Percentiles rank a stretch among this genome's conserved stretches.
Conservation (phyloP, 805 yeast genomes). For the Wickerhamiella hasegawae region DNA sequence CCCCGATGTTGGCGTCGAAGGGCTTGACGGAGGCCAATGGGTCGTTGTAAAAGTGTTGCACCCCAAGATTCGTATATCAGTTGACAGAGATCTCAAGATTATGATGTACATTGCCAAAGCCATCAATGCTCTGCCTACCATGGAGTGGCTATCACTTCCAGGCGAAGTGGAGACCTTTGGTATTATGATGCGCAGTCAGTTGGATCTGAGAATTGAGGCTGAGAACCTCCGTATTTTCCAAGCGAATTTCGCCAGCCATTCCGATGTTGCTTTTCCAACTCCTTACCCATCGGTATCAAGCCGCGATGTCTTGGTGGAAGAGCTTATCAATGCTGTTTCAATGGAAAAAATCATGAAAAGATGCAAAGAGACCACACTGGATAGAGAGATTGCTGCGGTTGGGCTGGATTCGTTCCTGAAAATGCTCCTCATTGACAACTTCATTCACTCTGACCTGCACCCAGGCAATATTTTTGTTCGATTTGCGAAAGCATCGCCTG, state of each 20-base stretch:
- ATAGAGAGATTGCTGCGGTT: constrained; percentile 46
- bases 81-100: constrained; percentile 66
- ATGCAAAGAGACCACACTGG: constrained; percentile 23
- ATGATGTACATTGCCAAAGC: constrained; percentile 66
- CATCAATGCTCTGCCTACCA: constrained; percentile 67
- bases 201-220: constrained; percentile 83
- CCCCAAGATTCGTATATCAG: constrained; percentile 60
- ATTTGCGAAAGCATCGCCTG: constrained; percentile 32
- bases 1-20: constrained; percentile 18
- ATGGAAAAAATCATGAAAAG: constrained; percentile 48
- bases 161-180: constrained; percentile 86
- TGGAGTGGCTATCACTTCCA: constrained; percentile 96
- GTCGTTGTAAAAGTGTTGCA: constrained; percentile 90
- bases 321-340: constrained; percentile 67
- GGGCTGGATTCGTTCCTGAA: constrained; percentile 83
- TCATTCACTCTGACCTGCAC: constrained; percentile 91
- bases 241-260: constrained; percentile 40
- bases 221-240: constrained; percentile 59
- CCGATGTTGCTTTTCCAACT: constrained; percentile 63
- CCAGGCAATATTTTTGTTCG: constrained; percentile 87
- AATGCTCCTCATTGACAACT: constrained; percentile 85
- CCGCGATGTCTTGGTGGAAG: constrained; percentile 68
- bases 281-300: constrained; percentile 53
- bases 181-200: constrained; percentile 69
- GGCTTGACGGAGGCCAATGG: constrained; percentile 16